Conservation (phyloP, 2,329 filamentous ascomycete genomes). For the Fusarium dimerum region DNA sequence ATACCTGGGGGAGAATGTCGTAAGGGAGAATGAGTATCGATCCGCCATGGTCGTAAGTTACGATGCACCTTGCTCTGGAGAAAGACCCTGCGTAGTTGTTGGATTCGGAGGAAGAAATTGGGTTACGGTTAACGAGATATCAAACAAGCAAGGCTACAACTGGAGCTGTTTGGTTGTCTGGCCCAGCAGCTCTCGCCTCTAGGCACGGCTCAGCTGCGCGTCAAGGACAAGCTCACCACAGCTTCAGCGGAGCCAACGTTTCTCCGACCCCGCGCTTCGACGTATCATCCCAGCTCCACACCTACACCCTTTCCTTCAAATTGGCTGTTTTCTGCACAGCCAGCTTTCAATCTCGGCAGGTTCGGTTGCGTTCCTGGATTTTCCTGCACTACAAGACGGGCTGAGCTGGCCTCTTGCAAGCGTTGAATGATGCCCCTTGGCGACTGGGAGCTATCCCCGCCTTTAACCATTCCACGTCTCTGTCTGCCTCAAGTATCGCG, state of each 20-base stretch:
- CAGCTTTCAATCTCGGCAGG: constrained; percentile 25
- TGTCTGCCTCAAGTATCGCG: constrained; percentile 16
- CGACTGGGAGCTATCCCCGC: constrained; percentile 22
- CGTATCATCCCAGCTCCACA: constrained; percentile 8
- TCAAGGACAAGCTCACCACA: constrained; percentile 32
- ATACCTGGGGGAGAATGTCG: constrained; percentile 99
- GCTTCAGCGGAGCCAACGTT: constrained; percentile 30
- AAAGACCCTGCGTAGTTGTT: constrained; percentile 11
- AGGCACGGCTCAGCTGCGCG: constrained; percentile 42
- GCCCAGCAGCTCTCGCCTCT: constrained; percentile 32
- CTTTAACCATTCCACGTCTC: constrained; percentile 10
- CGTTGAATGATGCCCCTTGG: constrained; percentile 22
- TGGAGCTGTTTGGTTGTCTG: constrained; percentile 36
- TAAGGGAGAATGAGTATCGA: constrained; percentile 98
- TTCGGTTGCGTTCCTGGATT: constrained; percentile 28
- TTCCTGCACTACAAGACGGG: constrained; percentile 17
- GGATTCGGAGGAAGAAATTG: constrained; percentile 23
- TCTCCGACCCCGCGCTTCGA: constrained; percentile 25
- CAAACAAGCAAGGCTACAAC: constrained; percentile 30
- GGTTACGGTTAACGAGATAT: constrained; percentile 25
- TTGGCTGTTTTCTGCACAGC: constrained; percentile 17
- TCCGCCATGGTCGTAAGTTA: constrained; percentile 74
- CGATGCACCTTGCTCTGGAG: constrained; percentile 6
- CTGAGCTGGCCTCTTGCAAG: constrained; percentile 35
- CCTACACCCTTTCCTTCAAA: constrained; percentile 15